These are phyloP conservation scores for Phytophthora hibernalis DNA, from an alignment of 352 stramenopile species.

Conservation along the genomic window DNA sequence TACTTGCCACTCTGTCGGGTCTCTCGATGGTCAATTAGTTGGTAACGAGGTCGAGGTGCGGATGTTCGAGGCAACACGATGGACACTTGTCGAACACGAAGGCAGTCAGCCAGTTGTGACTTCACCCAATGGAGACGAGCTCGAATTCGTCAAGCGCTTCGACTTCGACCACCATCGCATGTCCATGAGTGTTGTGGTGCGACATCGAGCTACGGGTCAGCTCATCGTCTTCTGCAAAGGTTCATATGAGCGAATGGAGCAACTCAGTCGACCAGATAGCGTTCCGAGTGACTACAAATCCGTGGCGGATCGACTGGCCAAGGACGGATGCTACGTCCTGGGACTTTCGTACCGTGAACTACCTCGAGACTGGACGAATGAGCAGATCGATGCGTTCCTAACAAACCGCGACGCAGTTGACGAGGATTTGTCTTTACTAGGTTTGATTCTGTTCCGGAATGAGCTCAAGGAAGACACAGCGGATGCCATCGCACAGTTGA, in stretches of 20 bases:
- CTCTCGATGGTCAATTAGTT: conserved; percentile 55
- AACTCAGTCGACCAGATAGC: conserved; percentile 46
- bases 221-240: conserved; percentile 81
- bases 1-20: conserved; percentile 73
- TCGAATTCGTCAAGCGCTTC: conserved; percentile 81
- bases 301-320: conserved; percentile 42
- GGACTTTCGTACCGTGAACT: conserved; percentile 54
- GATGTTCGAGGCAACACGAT: conserved; percentile 68
- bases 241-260: conserved; percentile 76
- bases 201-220: conserved; percentile 38
- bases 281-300: conserved; percentile 69
- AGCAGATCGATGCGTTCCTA: conserved; percentile 50
- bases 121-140: conserved; percentile 30
- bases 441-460: conserved; percentile 88
- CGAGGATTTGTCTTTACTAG: conserved; percentile 65
- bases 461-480: conserved; percentile 73
- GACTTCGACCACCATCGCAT: conserved; percentile 88
- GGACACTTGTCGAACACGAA: conserved; percentile 43
- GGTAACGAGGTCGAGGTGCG: conserved; percentile 82
- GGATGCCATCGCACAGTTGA: conserved; percentile 68
- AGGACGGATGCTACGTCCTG: conserved; percentile 82
- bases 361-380: conserved; percentile 37
- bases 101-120: conserved; percentile 20
- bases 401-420: conserved; percentile 79
- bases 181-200: conserved; percentile 86